A percentile compares a stretch with the other conserved stretches of the same genome.
Conservation (phyloP, 768 basidiomycete species). For the Suillus luteus region DNA sequence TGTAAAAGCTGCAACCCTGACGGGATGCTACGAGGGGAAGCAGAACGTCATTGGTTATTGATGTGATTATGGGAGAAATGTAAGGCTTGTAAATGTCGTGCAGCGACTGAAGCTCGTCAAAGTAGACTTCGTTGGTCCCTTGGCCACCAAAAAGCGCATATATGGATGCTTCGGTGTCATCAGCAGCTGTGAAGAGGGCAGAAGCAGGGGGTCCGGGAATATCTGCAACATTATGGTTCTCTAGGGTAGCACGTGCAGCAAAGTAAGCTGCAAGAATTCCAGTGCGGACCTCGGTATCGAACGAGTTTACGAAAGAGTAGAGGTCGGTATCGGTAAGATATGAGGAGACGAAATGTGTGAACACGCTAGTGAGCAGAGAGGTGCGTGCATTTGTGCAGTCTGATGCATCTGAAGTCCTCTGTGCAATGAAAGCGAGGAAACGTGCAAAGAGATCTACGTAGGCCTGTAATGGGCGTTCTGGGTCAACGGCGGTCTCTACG, state of each 20-base stretch:
- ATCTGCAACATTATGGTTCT: conserved; percentile 51
- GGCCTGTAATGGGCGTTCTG: conserved; percentile 61
- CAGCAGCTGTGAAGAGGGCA: conserved; percentile 67
- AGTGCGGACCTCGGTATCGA: conserved; percentile 75
- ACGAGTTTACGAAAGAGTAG: conserved; percentile 76
- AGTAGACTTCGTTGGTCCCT: conserved; percentile 97
- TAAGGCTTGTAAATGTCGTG: conserved; percentile 92
- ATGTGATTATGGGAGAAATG: conserved; percentile 68
- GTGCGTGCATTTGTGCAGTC: conserved; percentile 55
- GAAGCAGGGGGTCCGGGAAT: conserved; percentile 65
- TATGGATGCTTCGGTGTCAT: conserved; percentile 65
- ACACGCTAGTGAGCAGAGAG: conserved; percentile 70
- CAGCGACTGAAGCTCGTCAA: conserved; percentile 90
- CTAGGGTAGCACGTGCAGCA: conserved; percentile 69
- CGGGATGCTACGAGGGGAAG: conserved; percentile 66
- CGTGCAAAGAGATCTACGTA: conserved; percentile 78
- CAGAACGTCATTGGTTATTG: conserved; percentile 67
- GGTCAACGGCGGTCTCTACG: conserved; percentile 51
- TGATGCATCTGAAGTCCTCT: conserved; percentile 57
- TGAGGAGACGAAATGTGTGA: conserved; percentile 75
- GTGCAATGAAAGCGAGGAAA: conserved; percentile 78
- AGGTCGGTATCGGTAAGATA: conserved; percentile 77
- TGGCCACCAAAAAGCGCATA: conserved; percentile 98
- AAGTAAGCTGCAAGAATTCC: conserved; percentile 80
- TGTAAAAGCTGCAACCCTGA: conserved; percentile 63